phyloP scores from a whole-genome alignment of 306 rosid genomes.

The Pachyrhizus erosus region DNA sequence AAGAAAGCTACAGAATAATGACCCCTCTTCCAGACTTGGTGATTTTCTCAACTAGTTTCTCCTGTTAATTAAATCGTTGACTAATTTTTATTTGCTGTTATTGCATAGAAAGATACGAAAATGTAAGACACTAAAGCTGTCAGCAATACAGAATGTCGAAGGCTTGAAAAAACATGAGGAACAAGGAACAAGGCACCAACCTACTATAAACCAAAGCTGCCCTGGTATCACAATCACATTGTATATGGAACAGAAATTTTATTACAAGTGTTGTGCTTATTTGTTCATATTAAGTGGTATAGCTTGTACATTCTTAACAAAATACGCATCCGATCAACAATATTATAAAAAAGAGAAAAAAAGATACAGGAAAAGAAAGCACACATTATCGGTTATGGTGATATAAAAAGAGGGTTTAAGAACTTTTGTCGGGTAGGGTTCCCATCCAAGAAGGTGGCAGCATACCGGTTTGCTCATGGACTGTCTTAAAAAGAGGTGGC shows the following conservation, averaged over 20 bases:
- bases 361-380: neutral
- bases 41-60: too few relatives aligned
- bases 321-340: neutral
- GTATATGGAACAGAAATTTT: too few relatives aligned
- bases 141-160: neutral
- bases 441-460: conserved; percentile 55
- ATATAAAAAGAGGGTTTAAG: neutral
- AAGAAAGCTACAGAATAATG: too few relatives aligned
- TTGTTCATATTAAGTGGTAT: neutral
- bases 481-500: conserved; percentile 48
- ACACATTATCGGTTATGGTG: neutral
- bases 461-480: conserved; percentile 55
- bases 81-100: too few relatives aligned
- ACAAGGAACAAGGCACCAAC: too few relatives aligned
- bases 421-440: neutral
- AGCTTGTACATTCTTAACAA: neutral
- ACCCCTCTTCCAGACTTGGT: too few relatives aligned
- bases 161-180: neutral
- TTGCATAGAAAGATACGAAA: neutral
- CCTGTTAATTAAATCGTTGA: too few relatives aligned
- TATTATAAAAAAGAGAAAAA: neutral
- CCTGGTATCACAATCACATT: too few relatives aligned
- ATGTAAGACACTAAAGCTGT: neutral
- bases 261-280: too few relatives aligned
- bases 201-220: too few relatives aligned